These are phyloP conservation scores for Escallonia rubra DNA, from an alignment of 129 eudicot genomes.

Conservation along the genomic window DNA sequence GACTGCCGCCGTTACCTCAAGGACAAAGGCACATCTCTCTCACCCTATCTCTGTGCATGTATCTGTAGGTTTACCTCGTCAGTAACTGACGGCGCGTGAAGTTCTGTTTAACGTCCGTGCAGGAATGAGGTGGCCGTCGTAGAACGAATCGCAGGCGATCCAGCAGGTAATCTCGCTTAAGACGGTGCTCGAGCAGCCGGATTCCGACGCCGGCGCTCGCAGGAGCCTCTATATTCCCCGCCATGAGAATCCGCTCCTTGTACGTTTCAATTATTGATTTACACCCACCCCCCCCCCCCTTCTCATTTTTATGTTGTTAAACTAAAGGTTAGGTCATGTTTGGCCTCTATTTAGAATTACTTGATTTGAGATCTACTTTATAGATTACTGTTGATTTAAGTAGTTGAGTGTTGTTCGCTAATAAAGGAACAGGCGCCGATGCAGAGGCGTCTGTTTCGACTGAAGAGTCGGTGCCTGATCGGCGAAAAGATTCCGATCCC, in stretches of 20 bases:
- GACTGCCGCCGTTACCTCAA: constrained; percentile 96
- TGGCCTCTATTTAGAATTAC: too few species aligned
- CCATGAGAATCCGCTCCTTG: constrained; percentile 33
- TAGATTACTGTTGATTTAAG: constrained; percentile 2
- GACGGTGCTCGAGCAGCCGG: constrained; percentile 79
- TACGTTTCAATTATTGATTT: constrained; percentile 31
- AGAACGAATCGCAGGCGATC: constrained; percentile 99
- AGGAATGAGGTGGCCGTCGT: constrained; percentile 98
- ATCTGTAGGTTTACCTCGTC: neutral
- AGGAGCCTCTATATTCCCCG: constrained; percentile 40
- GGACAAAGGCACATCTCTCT: constrained; percentile 60
- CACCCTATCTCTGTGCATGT: neutral
- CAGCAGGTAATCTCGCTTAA: constrained; percentile 94
- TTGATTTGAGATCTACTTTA: constrained; percentile 12
- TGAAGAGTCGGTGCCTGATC: constrained; percentile 41
- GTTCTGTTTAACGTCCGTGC: constrained; percentile 8
- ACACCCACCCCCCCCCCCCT: neutral
- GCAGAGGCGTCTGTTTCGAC: constrained; percentile 53
- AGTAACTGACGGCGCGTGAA: neutral
- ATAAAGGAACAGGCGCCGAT: constrained; percentile 40
- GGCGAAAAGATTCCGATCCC: constrained; percentile 28
- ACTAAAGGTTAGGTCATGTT: neutral
- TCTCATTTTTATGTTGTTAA: neutral
- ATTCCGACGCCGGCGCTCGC: constrained; percentile 33
- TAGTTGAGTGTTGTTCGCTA: constrained; percentile 40